Conservation (phyloP, 768 basidiomycete species). For the Leccinellum albellum region DNA sequence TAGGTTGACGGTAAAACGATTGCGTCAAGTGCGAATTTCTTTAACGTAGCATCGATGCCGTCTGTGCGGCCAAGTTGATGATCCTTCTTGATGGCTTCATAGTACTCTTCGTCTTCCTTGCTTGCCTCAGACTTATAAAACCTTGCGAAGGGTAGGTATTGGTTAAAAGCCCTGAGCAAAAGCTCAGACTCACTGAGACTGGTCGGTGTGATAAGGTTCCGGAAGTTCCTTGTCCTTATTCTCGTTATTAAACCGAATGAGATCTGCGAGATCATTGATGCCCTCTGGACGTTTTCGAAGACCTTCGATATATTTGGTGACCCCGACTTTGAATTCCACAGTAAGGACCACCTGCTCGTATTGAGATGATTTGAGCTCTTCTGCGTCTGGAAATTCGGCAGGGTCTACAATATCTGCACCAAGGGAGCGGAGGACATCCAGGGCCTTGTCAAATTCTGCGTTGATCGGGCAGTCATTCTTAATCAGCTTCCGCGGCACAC, state of each 20-base stretch:
- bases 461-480: conserved; percentile 20
- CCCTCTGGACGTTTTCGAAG: conserved; percentile 54
- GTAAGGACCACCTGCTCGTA: conserved; percentile 52
- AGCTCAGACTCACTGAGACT: conserved; percentile 30
- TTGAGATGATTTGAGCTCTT: conserved; percentile 43
- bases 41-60: conserved; percentile 53
- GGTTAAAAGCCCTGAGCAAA: not conserved
- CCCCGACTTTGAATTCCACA: conserved; percentile 59
- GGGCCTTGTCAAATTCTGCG: conserved; percentile 37
- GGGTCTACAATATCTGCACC: conserved; percentile 58
- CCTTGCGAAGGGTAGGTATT: conserved; percentile 5
- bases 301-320: conserved; percentile 45
- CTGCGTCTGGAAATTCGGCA: conserved; percentile 53
- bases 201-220: conserved; percentile 32
- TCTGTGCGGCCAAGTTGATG: conserved; percentile 45
- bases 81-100: conserved; percentile 42
- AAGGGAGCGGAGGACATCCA: conserved; percentile 35
- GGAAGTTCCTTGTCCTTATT: conserved; percentile 48
- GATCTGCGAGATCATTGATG: conserved; percentile 50
- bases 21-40: conserved; percentile 46
- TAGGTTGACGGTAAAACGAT: conserved; percentile 42
- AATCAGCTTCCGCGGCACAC: conserved; percentile 44
- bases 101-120: conserved; percentile 33
- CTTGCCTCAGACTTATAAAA: conserved; percentile 22
- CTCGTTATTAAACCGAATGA: conserved; percentile 54